Percentiles rank a stretch among this genome's conserved stretches.
These are phyloP conservation scores for Cairneyella variabilis DNA, from an alignment of 495 filamentous ascomycete species.

Conservation along the genomic window DNA sequence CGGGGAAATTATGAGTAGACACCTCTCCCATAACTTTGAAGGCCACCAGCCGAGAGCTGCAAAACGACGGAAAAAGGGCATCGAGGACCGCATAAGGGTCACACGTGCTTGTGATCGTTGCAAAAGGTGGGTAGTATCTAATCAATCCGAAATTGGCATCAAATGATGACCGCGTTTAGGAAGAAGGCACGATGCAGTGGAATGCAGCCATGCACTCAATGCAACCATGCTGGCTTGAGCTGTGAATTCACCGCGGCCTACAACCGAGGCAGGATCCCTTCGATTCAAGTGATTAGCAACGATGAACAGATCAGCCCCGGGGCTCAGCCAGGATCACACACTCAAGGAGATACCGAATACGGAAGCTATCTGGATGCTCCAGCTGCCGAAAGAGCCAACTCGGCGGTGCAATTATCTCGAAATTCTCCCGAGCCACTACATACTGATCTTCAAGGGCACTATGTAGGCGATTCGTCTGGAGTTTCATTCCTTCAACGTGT, in stretches of 20 bases:
- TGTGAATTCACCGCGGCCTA: slow-evolving; percentile 16
- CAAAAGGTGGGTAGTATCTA: slow-evolving; percentile 24
- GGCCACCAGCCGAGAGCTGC: background rate
- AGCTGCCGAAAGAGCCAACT: background rate
- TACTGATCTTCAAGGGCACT: slow-evolving; percentile 37
- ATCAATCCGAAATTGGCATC: background rate
- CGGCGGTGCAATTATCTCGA: slow-evolving; percentile 29
- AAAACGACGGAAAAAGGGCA: slow-evolving; percentile 11
- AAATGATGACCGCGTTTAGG: background rate
- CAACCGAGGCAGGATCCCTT: slow-evolving; percentile 13
- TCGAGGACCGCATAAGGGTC: slow-evolving; percentile 25
- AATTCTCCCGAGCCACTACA: slow-evolving; percentile 36
- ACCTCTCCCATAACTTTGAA: background rate
- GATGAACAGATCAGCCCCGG: too few relatives aligned
- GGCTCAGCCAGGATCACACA: too few relatives aligned
- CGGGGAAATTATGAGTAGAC: too few relatives aligned
- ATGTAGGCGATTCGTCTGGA: slow-evolving; percentile 24
- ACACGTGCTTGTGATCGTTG: slow-evolving; percentile 34
- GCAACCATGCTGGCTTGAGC: background rate
- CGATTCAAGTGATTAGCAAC: too few relatives aligned
- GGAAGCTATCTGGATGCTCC: too few relatives aligned
- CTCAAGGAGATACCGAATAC: too few relatives aligned
- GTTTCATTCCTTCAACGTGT: too few relatives aligned
- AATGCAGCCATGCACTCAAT: slow-evolving; percentile 12
- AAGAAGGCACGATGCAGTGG: slow-evolving; percentile 17